Conservation (phyloP, 2,329 filamentous ascomycete species). For the Ophiosphaerella korrae region DNA sequence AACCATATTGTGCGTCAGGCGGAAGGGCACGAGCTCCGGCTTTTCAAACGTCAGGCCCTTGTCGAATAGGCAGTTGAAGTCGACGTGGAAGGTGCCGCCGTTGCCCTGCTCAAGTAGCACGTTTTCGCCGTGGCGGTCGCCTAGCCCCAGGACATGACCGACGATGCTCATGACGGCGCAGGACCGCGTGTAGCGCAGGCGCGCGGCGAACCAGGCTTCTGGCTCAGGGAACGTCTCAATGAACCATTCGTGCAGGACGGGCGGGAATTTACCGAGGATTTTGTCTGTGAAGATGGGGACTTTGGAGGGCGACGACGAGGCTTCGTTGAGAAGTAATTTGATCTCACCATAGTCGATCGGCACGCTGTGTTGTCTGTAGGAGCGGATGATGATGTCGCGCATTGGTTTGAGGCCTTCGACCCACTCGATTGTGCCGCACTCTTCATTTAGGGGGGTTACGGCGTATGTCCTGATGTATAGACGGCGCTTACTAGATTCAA, state of each 20-base stretch:
- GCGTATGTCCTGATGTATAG: constrained; percentile 91
- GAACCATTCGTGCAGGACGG: constrained; percentile 93
- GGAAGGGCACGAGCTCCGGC: constrained; percentile 93
- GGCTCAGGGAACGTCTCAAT: constrained; percentile 93
- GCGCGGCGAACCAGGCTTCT: constrained; percentile 86
- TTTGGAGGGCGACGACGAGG: constrained; percentile 67
- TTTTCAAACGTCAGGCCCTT: constrained; percentile 95
- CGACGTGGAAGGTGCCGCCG: constrained; percentile 93
- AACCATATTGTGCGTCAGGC: constrained; percentile 97
- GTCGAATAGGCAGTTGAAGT: constrained; percentile 99
- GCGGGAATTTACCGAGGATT: constrained; percentile 73
- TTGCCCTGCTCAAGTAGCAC: constrained; percentile 92
- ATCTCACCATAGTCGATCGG: constrained; percentile 67
- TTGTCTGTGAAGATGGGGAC: constrained; percentile 72
- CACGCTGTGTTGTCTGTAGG: constrained; percentile 78
- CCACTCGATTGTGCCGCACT: constrained; percentile 98
- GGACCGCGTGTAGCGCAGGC: constrained; percentile 87
- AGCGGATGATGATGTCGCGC: constrained; percentile 82
- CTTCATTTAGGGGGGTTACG: constrained; percentile 94
- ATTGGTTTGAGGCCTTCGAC: constrained; percentile 94
- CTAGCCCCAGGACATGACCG: constrained; percentile 88
- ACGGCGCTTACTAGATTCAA: constrained; percentile 86
- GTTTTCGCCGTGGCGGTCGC: constrained; percentile 96
- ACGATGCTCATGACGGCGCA: constrained; percentile 99
- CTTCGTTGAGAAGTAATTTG: constrained; percentile 67